Conservation (phyloP, 495 filamentous ascomycete genomes). For the Penicillium lividum region DNA sequence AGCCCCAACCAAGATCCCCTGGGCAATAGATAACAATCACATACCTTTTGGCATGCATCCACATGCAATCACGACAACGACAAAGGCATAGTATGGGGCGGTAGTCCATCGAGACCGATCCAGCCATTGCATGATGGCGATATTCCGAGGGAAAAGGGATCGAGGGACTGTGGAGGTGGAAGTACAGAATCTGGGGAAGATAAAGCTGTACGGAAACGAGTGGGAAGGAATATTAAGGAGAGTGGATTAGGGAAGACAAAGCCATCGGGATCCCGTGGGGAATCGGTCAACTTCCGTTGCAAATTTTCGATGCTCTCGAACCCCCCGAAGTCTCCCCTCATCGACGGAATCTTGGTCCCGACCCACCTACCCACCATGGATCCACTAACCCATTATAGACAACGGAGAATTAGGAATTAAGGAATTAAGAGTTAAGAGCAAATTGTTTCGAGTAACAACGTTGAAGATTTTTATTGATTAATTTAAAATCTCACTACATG, state of each 20-base stretch:
- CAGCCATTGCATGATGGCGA: conserved; percentile 33
- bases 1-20: not conserved
- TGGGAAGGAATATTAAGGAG: conserved; percentile 4
- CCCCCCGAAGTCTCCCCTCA: not conserved
- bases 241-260: conserved; percentile 8
- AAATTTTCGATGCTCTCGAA: not conserved
- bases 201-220: conserved; percentile 9
- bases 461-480: too few species aligned
- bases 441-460: too few species aligned
- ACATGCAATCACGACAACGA: conserved; percentile 43
- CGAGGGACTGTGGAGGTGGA: conserved; percentile 8
- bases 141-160: not conserved
- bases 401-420: not conserved
- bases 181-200: conserved; percentile 17
- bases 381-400: not conserved
- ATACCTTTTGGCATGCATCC: conserved; percentile 49
- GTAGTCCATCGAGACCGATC: conserved; percentile 42
- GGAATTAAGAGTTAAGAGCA: too few species aligned
- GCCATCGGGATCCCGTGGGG: conserved; percentile 7
- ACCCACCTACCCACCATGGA: not conserved
- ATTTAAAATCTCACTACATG: too few species aligned
- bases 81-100: conserved; percentile 41
- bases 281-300: conserved; percentile 24
- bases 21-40: not conserved
- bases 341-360: not conserved